Evolutionary conservation across 2,329 filamentous ascomycete genomes (phyloP), one percentile per base, ranked within the genome.

Genomic region (Aulographum hederae): DNA sequence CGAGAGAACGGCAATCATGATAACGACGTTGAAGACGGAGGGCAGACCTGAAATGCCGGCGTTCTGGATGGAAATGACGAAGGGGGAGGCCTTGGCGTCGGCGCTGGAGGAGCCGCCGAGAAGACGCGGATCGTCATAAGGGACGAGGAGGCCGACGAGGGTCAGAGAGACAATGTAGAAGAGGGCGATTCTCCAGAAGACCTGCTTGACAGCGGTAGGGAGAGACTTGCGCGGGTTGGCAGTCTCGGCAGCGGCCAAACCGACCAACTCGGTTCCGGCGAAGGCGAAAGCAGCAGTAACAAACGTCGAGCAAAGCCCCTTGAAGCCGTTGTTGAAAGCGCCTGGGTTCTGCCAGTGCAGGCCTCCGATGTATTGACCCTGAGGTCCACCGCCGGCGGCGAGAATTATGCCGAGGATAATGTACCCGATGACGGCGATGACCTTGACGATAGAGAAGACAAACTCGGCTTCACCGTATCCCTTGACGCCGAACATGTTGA

Each of bases 1-100:
- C 1, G 81, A 91, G 15, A 94, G 60, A 15, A 93, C 84, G 14
- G 85, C 78, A 38, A 92, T 72, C 47, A 94, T 72, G 50, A 94
- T 93, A 37, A 94, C 82, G n/a, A 72, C 73, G 53, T 95, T 94
- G 78, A 94, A 91, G 33, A 94, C 67, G 0, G 78, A 85, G 2
- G 82, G 81, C 3, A 94, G 67, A 2, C 77, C 74, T 26, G 69
- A 57, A 43, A 94, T 91, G 6, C 80, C 77, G 2, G 84, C 82
- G 39, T 84, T 77, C 41, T 78, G 63, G 43, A 93, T 92, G 38
- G 85, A 81, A 44, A 94, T 91, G 43, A 94, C 85, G 50, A 94
- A 94, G 2, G 86, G 86, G 3, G 82, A 92, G 1, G 82, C 78
- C 17, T 72, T 70, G 27, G 75, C 69, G 48, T 84, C 70, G 30